Conservation (phyloP, 495 filamentous ascomycete genomes). For the Penicillium subrubescens region DNA sequence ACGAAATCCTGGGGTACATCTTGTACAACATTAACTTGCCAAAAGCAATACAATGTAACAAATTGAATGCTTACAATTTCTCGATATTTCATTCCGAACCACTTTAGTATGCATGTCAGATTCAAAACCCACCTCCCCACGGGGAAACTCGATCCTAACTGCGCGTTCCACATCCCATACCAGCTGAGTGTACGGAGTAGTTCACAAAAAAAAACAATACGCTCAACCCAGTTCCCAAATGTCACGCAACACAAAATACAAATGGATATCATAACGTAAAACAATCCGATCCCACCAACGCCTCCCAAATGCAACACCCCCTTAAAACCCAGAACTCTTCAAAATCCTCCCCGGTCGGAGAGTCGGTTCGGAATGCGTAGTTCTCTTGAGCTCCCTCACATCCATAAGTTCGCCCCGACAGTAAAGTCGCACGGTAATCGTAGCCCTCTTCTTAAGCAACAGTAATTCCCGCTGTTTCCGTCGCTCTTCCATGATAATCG, state of each 20-base stretch:
- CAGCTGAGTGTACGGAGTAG: not conserved
- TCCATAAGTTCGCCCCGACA: constrained; percentile 20
- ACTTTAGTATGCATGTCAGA: constrained; percentile 6
- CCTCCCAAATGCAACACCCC: not conserved
- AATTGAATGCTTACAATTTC: not conserved
- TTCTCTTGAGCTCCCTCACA: constrained; percentile 16
- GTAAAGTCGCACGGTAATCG: constrained; percentile 25
- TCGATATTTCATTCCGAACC: not conserved
- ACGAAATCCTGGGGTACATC: constrained; percentile 6
- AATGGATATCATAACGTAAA: constrained; percentile 1
- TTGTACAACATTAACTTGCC: constrained; percentile 1
- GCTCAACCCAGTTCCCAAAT: not conserved
- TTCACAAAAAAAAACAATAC: not conserved
- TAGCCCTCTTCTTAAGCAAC: constrained; percentile 12
- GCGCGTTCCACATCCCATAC: not conserved
- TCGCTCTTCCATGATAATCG: constrained; percentile 31
- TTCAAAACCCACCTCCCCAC: not conserved
- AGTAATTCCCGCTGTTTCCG: constrained; percentile 23
- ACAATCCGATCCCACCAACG: not conserved
- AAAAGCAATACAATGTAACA: not conserved
- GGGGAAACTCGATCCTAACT: not conserved
- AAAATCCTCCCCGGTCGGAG: constrained; percentile 6
- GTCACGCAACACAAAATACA: not conserved
- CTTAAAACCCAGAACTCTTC: constrained; percentile 17
- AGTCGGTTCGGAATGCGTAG: not conserved